Evolutionary conservation across 306 rosid species (phyloP).

Genomic region (Trichosanthes cucumerina): DNA sequence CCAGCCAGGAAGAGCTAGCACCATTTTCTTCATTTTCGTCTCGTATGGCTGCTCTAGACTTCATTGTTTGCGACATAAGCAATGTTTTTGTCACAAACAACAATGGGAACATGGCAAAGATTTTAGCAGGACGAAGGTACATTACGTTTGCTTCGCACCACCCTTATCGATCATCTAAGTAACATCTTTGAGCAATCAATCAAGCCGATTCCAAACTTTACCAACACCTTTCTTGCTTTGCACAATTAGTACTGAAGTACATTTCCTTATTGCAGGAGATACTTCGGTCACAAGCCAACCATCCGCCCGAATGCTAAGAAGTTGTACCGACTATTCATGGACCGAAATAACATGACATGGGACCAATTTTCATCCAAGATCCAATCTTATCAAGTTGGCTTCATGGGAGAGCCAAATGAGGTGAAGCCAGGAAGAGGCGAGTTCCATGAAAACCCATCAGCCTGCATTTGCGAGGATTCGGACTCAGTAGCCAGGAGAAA

Average conservation of each 20-base stretch:
- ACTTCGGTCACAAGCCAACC: conserved; percentile 82
- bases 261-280: conserved; percentile 50
- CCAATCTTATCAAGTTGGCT: conserved; percentile 60
- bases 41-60: conserved; percentile 95
- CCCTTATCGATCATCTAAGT: neutral
- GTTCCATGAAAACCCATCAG: conserved; percentile 75
- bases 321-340: conserved; percentile 38
- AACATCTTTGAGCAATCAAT: neutral
- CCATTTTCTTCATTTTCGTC: conserved; percentile 71
- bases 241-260: neutral
- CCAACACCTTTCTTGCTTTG: neutral
- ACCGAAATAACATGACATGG: conserved; percentile 53
- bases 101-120: conserved; percentile 97
- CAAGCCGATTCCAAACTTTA: neutral
- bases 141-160: neutral
- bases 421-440: conserved; percentile 55
- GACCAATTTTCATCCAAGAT: conserved; percentile 56
- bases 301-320: conserved; percentile 78
- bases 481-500: conserved; percentile 14
- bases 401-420: conserved; percentile 89
- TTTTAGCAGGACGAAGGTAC: conserved; percentile 87
- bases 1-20: conserved; percentile 54
- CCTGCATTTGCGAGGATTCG: conserved; percentile 60
- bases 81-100: conserved; percentile 79
- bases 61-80: conserved; percentile 64